phyloP scores from a whole-genome alignment of 129 eudicot genomes.

The Pseudognaphalium luteoalbum region DNA sequence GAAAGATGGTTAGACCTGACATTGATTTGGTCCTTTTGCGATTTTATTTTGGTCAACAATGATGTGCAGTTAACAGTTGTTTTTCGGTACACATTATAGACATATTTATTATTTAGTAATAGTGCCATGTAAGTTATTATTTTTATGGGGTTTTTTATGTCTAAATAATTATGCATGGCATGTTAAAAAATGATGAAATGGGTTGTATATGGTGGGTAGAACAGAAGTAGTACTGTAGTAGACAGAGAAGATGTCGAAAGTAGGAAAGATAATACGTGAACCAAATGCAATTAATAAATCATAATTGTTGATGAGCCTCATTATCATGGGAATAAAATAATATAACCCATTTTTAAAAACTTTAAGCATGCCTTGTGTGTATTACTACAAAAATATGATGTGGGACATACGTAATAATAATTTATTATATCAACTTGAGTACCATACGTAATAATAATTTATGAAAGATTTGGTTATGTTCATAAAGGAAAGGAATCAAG shows the following conservation, averaged over 20 bases:
- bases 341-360: background rate
- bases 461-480: background rate
- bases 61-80: no score
- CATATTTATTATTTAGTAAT: no score
- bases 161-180: background rate
- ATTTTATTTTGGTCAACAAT: background rate
- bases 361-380: background rate
- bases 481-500: background rate
- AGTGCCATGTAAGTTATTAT: background rate
- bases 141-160: background rate
- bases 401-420: background rate
- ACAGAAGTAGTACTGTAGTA: background rate
- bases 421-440: background rate
- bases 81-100: background rate
- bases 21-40: background rate
- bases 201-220: background rate
- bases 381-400: background rate
- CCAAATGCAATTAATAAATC: background rate
- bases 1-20: background rate
- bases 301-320: constrained; percentile 3
- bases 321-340: constrained; percentile 1
- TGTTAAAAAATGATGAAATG: background rate
- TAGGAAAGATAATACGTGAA: constrained; percentile 14
- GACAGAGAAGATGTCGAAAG: background rate
- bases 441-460: background rate